A percentile compares a stretch with the other conserved stretches of the same genome.
Conservation (phyloP, 352 stramenopile genomes). For the Pythium oligandrum region DNA sequence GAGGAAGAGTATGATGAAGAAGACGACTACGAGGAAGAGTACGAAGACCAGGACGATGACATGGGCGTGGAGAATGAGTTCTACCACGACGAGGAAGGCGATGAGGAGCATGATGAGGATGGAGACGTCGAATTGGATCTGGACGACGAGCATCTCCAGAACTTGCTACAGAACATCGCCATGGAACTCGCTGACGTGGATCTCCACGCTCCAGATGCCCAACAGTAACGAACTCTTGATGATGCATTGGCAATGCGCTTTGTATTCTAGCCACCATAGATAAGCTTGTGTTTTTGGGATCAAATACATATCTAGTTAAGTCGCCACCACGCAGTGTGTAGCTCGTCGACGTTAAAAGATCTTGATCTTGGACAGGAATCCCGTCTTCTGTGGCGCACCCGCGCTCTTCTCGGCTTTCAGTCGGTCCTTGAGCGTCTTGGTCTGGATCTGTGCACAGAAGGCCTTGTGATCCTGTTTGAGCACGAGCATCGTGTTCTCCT, state of each 20-base stretch:
- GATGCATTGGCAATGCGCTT: no score
- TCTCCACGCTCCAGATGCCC: slow-evolving; percentile 22
- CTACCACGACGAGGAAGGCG: slow-evolving; percentile 14
- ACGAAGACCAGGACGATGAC: slow-evolving; percentile 13
- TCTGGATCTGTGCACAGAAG: slow-evolving; percentile 62
- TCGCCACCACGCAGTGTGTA: no score
- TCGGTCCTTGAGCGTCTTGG: slow-evolving; percentile 72
- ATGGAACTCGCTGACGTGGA: slow-evolving; percentile 67
- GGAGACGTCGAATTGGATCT: slow-evolving; percentile 16
- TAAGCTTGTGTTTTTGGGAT: no score
- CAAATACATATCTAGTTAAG: no score
- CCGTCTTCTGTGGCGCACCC: slow-evolving; percentile 31
- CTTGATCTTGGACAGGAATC: slow-evolving; percentile 75
- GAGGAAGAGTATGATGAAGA: slow-evolving; percentile 29
- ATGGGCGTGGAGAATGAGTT: slow-evolving; percentile 27
- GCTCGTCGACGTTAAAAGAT: slow-evolving; percentile 28
- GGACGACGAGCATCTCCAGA: slow-evolving; percentile 35
- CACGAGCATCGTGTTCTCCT: slow-evolving; percentile 82
- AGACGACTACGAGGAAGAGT: slow-evolving; percentile 18
- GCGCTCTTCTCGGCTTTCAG: slow-evolving; percentile 57
- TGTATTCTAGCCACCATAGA: no score
- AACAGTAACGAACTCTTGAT: no score
- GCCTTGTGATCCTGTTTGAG: slow-evolving; percentile 82
- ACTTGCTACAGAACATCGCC: slow-evolving; percentile 58
- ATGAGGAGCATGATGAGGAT: not conserved